Evolutionary conservation across 2,329 filamentous ascomycete species (phyloP).

Genomic region (Polychaeton citri): DNA sequence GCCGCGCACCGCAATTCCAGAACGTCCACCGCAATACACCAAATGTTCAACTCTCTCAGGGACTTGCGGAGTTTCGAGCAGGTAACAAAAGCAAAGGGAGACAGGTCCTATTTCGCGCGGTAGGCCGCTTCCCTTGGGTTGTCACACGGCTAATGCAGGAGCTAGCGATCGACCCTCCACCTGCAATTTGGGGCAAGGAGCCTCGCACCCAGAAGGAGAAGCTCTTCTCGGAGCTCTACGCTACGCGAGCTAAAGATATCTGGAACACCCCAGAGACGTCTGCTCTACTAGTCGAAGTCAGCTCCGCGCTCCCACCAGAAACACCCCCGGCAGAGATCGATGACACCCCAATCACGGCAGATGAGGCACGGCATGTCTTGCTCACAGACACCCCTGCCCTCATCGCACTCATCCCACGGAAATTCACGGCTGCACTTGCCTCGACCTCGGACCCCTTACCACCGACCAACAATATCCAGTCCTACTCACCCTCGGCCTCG

Average conservation of each 20-base stretch:
- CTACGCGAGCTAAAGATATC: conserved; percentile 62
- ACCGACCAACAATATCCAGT: conserved; percentile 37
- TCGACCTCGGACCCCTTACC: conserved; percentile 76
- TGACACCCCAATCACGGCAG: conserved; percentile 30
- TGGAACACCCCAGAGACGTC: conserved; percentile 71
- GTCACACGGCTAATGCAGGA: conserved; percentile 69
- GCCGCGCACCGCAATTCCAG: conserved; percentile 35
- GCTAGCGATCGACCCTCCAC: conserved; percentile 62
- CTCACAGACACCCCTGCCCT: conserved; percentile 62
- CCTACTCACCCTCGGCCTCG: conserved; percentile 8
- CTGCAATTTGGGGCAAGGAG: conserved; percentile 68
- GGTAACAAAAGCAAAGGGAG: conserved; percentile 54
- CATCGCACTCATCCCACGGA: conserved; percentile 54
- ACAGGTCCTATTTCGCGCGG: conserved; percentile 50
- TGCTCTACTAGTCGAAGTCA: conserved; percentile 55
- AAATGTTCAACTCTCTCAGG: conserved; percentile 63
- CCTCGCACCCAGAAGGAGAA: conserved; percentile 51
- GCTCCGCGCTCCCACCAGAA: conserved; percentile 36
- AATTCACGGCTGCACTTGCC: conserved; percentile 49
- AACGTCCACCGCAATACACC: conserved; percentile 42
- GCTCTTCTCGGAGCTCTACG: conserved; percentile 63
- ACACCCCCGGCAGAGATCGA: conserved; percentile 27
- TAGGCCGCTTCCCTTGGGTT: conserved; percentile 70
- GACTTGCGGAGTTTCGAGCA: conserved; percentile 61
- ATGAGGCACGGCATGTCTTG: conserved; percentile 63